phyloP scores from a whole-genome alignment of 176 grass and related monocot species.

The Carex parvula region DNA sequence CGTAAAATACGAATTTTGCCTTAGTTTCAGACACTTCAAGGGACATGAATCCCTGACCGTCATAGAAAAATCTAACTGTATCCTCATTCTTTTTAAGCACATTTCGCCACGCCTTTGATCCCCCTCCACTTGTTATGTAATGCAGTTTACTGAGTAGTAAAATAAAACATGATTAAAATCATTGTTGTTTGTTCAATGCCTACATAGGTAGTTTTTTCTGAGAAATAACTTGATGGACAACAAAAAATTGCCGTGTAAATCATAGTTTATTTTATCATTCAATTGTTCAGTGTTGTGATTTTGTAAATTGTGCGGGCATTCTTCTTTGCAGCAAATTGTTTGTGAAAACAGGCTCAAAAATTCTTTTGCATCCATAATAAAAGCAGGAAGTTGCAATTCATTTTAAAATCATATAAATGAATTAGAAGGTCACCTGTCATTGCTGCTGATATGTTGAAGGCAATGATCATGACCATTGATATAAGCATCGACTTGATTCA shows the following conservation, averaged over 20 bases:
- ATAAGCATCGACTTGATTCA: constrained; percentile 49
- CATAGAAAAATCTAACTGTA: constrained; percentile 74
- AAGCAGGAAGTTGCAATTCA: neutral
- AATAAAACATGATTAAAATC: neutral
- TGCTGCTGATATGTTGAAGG: constrained; percentile 90
- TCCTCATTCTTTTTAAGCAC: constrained; percentile 53
- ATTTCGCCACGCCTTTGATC: constrained; percentile 85
- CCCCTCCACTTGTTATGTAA: constrained; percentile 81
- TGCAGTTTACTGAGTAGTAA: constrained; percentile 50
- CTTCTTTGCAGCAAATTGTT: neutral
- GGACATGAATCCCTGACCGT: constrained; percentile 90
- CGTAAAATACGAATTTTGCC: constrained; percentile 60
- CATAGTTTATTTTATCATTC: neutral
- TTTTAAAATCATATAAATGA: neutral
- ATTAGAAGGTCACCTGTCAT: constrained; percentile 43
- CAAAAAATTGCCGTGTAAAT: neutral
- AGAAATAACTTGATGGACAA: neutral
- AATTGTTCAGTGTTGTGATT: neutral
- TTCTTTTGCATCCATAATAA: neutral
- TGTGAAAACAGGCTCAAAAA: neutral
- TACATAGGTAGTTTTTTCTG: neutral
- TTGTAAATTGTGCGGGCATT: neutral
- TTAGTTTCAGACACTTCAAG: constrained; percentile 46
- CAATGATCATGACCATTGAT: constrained; percentile 95
- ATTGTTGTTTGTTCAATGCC: neutral